Evolutionary conservation across 495 filamentous ascomycete genomes (phyloP).

Genomic region (Hypoxylon fuscum): DNA sequence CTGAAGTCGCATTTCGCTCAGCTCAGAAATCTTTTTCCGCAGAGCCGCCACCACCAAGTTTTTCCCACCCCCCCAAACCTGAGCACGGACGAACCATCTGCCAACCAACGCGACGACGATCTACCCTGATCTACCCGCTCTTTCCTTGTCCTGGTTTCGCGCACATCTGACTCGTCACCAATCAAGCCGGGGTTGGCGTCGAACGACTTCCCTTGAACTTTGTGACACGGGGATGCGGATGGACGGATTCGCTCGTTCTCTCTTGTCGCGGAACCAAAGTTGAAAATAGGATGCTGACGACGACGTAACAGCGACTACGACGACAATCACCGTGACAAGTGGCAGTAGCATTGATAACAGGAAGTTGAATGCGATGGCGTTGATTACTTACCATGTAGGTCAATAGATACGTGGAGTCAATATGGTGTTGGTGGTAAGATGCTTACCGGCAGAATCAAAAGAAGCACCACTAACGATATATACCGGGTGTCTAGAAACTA

Average conservation of each 20-base stretch:
- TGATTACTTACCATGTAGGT: background rate
- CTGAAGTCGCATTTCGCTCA: slow-evolving; percentile 16
- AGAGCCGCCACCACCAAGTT: slow-evolving; percentile 30
- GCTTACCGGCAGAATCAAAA: slow-evolving; percentile 35
- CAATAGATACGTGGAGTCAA: slow-evolving; percentile 20
- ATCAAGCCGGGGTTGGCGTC: background rate
- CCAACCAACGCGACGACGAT: slow-evolving; percentile 19
- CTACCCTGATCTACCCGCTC: slow-evolving; percentile 35
- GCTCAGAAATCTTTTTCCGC: slow-evolving; percentile 28
- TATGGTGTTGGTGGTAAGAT: slow-evolving; percentile 32
- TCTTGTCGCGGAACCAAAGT: slow-evolving; percentile 10
- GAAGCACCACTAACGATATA: slow-evolving; percentile 1
- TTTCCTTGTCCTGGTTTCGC: slow-evolving; percentile 20
- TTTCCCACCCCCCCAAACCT: background rate
- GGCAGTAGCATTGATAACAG: slow-evolving; percentile 13
- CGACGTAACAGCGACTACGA: slow-evolving; percentile 27
- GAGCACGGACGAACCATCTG: slow-evolving; percentile 19
- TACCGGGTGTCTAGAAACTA: slow-evolving; percentile 14
- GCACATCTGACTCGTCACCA: slow-evolving; percentile 30
- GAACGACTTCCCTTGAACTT: slow-evolving; percentile 15
- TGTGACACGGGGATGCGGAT: background rate
- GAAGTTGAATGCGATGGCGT: slow-evolving; percentile 14
- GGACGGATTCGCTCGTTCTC: slow-evolving; percentile 17
- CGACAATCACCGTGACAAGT: slow-evolving; percentile 17
- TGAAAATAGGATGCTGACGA: slow-evolving; percentile 5